Evolutionary conservation across 169 alveolate species (phyloP), one percentile per base, ranked within the genome.

Genomic region (Babesia bigemina): DNA sequence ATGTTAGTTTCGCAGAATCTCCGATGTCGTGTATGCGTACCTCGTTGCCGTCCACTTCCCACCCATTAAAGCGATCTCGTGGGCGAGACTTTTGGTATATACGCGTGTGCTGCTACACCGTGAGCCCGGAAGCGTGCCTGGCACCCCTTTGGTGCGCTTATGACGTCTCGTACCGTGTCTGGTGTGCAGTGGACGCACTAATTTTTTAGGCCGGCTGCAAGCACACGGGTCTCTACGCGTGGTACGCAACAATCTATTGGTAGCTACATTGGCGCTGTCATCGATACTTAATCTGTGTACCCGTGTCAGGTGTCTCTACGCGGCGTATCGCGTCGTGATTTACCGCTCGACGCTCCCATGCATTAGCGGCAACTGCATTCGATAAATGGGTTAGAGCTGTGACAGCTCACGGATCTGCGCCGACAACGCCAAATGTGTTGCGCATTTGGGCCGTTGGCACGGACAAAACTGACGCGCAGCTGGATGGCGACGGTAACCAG

Each of bases 111-210:
- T 10, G 45, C 26, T 36, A 11, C 33, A 8, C 66, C 13, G 0
- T 58, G 66, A 9, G 66, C 21, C 66, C 10, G 28, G 60, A 2
- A 21, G 8, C 19, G 50, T 26, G 10, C 45, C 49, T 58, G 44
- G 12, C 6, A 8, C 44, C 50, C 29, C 47, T n/a, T 58, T 45
- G 10, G 74, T 65, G 74, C 48, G 74, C 74, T 8, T 65, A 4
- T 21, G 14, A 2, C 59, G 74, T 24, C 62, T 45, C 61, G 7
- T 6, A 42, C 14, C 45, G 74, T 65, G 74, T 65, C 74, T 65
- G 19, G 74, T 65, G 74, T 65, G 58, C 50, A 16, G 45, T 0
- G 48, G 50, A 2, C 50, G 50, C 50, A 1, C 4, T 45, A 45
- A 13, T 2, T 16, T 45, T 4, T 1, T 7, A 45, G 39, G 39